Evolutionary conservation across 1,284 basidiomycete species (phyloP).

Genomic region (Ustilago shanxiensis): DNA sequence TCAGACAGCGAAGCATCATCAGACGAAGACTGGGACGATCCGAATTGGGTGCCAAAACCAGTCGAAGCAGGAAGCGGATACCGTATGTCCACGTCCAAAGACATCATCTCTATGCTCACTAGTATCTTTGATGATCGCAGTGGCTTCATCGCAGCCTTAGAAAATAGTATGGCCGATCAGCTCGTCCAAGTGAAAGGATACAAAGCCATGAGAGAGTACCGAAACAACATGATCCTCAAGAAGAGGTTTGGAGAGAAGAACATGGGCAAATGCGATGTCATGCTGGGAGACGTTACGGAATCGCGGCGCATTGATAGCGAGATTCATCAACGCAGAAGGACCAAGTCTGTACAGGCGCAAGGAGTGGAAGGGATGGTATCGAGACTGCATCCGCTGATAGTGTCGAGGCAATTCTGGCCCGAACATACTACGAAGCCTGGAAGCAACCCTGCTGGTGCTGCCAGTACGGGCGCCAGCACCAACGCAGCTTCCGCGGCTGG

Average conservation of each 20-base stretch:
- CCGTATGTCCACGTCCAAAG: constrained; percentile 59
- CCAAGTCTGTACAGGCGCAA: not conserved
- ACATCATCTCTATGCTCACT: constrained; percentile 67
- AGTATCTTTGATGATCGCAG: constrained; percentile 67
- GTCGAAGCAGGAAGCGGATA: constrained; percentile 61
- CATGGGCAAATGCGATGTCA: constrained; percentile 67
- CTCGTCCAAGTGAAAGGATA: constrained; percentile 62
- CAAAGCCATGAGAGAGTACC: constrained; percentile 59
- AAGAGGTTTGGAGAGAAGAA: constrained; percentile 64
- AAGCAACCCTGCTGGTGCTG: not conserved
- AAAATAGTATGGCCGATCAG: constrained; percentile 65
- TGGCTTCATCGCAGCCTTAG: constrained; percentile 65
- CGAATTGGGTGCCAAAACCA: constrained; percentile 58
- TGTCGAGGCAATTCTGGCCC: constrained; percentile 68
- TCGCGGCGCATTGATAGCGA: constrained; percentile 53
- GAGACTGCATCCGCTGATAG: constrained; percentile 59
- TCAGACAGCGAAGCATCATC: constrained; percentile 49
- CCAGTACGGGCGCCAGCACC: not conserved
- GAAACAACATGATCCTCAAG: constrained; percentile 67
- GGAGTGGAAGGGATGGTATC: constrained; percentile 44
- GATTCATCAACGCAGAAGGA: constrained; percentile 33
- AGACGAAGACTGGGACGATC: constrained; percentile 52
- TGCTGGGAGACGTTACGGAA: constrained; percentile 64
- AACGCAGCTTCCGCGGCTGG: constrained; percentile 3
- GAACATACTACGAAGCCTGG: constrained; percentile 32